Evolutionary conservation across 805 yeast genomes (phyloP).

Genomic region (Spathaspora passalidarum): DNA sequence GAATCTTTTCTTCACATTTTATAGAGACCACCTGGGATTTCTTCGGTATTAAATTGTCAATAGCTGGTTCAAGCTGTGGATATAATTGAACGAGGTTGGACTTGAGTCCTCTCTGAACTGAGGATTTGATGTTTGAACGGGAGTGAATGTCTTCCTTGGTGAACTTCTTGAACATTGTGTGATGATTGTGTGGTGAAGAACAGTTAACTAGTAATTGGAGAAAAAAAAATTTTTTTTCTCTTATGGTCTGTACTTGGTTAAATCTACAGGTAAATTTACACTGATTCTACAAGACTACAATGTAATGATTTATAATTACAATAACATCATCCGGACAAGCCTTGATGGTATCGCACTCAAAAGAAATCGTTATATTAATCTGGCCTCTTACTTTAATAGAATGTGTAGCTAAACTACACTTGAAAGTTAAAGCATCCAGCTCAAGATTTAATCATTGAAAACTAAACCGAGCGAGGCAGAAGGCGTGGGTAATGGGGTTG

Average conservation of each 20-base stretch:
- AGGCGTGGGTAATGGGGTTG: too few species aligned
- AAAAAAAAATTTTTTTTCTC: slow-evolving; percentile 2
- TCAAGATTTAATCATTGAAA: slow-evolving; percentile 34
- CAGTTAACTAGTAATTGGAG: not conserved
- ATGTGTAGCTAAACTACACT: not conserved
- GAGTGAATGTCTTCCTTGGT: slow-evolving; percentile 85
- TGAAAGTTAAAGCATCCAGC: slow-evolving; percentile 36
- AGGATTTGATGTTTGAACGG: slow-evolving; percentile 86
- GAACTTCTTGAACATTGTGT: slow-evolving; percentile 56
- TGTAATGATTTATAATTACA: slow-evolving; percentile 47
- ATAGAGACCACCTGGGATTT: slow-evolving; percentile 75
- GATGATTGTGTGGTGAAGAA: not conserved
- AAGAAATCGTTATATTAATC: slow-evolving; percentile 32
- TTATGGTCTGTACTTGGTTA: not conserved
- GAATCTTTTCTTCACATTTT: slow-evolving; percentile 88
- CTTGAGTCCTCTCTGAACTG: slow-evolving; percentile 89
- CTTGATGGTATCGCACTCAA: slow-evolving; percentile 48
- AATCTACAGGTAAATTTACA: too few species aligned
- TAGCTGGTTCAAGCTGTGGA: slow-evolving; percentile 68
- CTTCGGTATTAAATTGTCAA: slow-evolving; percentile 84
- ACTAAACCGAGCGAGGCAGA: slow-evolving; percentile 48
- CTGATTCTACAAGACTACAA: slow-evolving; percentile 4
- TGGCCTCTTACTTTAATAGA: slow-evolving; percentile 34
- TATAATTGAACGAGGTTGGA: slow-evolving; percentile 69
- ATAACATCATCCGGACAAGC: slow-evolving; percentile 37